These are phyloP conservation scores for Hymenoscyphus fructigenus DNA, from an alignment of 2,329 filamentous ascomycete genomes.

Conservation along the genomic window DNA sequence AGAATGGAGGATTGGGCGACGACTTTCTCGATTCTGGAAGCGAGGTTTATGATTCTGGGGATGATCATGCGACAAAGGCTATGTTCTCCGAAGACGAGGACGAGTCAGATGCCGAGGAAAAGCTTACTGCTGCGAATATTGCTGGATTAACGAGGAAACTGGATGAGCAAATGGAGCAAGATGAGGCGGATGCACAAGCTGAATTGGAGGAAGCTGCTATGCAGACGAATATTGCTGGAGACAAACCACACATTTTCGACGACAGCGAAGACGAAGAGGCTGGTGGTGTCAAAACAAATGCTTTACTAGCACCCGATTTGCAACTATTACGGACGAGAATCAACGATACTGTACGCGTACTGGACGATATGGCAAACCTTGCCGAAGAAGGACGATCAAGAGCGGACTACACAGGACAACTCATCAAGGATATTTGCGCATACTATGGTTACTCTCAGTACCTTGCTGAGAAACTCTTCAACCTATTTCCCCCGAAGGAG, in stretches of 20 bases:
- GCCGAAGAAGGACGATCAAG: constrained; percentile 78
- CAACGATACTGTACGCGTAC: constrained; percentile 86
- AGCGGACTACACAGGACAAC: constrained; percentile 81
- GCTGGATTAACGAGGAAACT: constrained; percentile 84
- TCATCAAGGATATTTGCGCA: constrained; percentile 87
- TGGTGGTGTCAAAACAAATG: constrained; percentile 56
- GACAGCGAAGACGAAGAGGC: constrained; percentile 60
- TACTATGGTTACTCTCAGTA: constrained; percentile 97
- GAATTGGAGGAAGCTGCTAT: constrained; percentile 83
- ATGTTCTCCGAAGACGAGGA: constrained; percentile 97
- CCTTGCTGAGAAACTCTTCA: constrained; percentile 93
- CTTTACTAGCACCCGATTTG: constrained; percentile 79
- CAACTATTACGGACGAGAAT: constrained; percentile 86
- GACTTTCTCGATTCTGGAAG: constrained; percentile 53
- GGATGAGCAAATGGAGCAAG: constrained; percentile 72
- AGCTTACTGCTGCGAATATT: constrained; percentile 93
- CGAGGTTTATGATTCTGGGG: constrained; percentile 48
- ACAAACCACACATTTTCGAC: constrained; percentile 65
- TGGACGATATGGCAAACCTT: constrained; percentile 84
- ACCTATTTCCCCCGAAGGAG: constrained; percentile 87
- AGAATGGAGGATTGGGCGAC: constrained; percentile 46
- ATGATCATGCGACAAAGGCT: constrained; percentile 57
- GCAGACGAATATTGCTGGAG: constrained; percentile 89
- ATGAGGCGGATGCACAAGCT: constrained; percentile 78
- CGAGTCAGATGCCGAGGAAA: constrained; percentile 83